Evolutionary conservation across 2,329 filamentous ascomycete genomes (phyloP), one percentile per base, ranked within the genome.

Genomic region (Nannizziopsis barbatae): DNA sequence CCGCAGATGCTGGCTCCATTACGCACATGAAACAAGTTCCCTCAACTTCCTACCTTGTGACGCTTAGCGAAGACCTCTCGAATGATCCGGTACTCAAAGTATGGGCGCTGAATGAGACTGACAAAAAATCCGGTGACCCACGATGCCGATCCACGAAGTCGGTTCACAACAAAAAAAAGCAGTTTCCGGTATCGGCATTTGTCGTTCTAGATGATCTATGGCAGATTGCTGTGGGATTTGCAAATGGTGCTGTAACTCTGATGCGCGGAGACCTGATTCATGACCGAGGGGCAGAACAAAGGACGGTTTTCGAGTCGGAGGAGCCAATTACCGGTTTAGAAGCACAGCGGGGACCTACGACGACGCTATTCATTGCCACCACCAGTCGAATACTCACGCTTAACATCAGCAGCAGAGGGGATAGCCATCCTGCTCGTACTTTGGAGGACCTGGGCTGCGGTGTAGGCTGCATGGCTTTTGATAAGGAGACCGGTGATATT

Each of bases 171-270:
- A 88, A 85, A 36, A 79, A 86, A 62, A 88, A 90, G 62, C 87
- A 85, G 58, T 96, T 95, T 65, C 92, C 92, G n/a, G 85, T 95
- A 53, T 93, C 88, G 7, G 88, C 90, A 1, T 92, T 98, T 58
- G 79, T 88, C 10, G 84, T 86, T 0, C 79, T 92, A 22, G 84
- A 88, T 42, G 89, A 96, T 65, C 73, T 98, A 18, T 86, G 86
- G 3, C 92, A 98, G 69, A 79, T 96, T 22, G 92, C 90, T 3
- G 84, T 96, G 5, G 93, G 92, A 4, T 98, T 98, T 62, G 92
- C 84, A 10, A 96, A 98, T 66, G 92, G 92, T 6, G 81, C 89
- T 0, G 90, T 98, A 10, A 94, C 88, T 0, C 81, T 98, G 22
- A 86, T 98, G 50, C 79, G 92, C 50, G 92, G 93, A 52, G 92